Evolutionary conservation across 192 early-diverging fungal species (phyloP).

Genomic region (Coemansia erecta): DNA sequence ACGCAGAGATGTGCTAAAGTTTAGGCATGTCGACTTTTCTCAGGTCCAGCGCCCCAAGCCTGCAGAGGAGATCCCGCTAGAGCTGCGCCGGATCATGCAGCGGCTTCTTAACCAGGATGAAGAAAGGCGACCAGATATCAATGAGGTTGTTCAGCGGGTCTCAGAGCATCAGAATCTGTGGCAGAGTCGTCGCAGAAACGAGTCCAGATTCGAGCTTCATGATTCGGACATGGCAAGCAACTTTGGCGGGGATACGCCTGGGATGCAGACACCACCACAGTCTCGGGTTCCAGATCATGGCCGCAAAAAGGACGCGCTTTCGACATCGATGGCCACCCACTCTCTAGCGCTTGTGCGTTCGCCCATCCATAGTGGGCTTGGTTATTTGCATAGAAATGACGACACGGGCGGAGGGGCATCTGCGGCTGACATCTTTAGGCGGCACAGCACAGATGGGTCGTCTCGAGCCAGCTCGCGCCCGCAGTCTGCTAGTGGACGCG

Average conservation of each 20-base stretch:
- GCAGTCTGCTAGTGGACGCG: not conserved
- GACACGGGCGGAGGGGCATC: not conserved
- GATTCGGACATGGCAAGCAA: constrained; percentile 36
- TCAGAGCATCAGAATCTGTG: constrained; percentile 32
- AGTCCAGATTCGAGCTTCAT: constrained; percentile 36
- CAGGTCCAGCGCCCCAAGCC: constrained; percentile 14
- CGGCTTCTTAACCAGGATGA: constrained; percentile 40
- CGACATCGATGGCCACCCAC: not conserved
- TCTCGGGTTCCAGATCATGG: not conserved
- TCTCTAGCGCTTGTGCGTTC: constrained; percentile 6
- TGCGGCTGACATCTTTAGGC: constrained; percentile 8
- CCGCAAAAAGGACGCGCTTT: not conserved
- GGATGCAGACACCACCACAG: constrained; percentile 11
- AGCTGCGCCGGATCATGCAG: constrained; percentile 40
- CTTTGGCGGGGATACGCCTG: constrained; percentile 21
- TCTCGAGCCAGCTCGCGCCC: not conserved
- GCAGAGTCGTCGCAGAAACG: constrained; percentile 29
- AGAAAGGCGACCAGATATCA: constrained; percentile 36
- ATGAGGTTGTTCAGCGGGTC: constrained; percentile 26
- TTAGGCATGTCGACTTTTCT: constrained; percentile 48
- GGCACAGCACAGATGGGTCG: constrained; percentile 20
- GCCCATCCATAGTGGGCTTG: not conserved
- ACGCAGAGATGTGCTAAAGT: constrained; percentile 71
- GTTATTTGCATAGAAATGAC: not conserved
- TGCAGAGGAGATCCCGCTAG: constrained; percentile 30